Evolutionary conservation across 495 filamentous ascomycete species (phyloP), one percentile per base, ranked within the genome.

Genomic region (Penicillium longicatenatum): DNA sequence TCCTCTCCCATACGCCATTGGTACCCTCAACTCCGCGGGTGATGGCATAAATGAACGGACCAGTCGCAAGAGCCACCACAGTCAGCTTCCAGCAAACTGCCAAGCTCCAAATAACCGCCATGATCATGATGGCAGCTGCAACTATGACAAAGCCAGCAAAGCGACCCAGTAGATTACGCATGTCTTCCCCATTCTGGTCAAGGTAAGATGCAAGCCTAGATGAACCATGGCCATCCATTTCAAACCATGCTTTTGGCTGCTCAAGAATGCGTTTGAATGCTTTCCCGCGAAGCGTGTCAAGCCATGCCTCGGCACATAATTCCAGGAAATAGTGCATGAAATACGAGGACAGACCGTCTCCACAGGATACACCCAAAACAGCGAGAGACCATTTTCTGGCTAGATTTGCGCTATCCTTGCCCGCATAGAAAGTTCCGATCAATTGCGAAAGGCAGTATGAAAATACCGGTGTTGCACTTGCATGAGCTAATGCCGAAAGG

Each of bases 181-280:
- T 93, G 64, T 96, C 90, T 70, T 98, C 94, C 2, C 86, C 90
- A 63, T 93, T 88, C 48, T 90, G 82, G 62, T 94, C 90, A 4
- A 97, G 81, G 50, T 83, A 89, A 52, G 89, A 83, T 0, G 76
- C 82, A 16, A 98, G 79, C 30, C 79, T 73, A 6, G 76, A 71
- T 2, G 89, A 72, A 0, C 76, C 81, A 71, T 97, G 90, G 39
- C 75, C 77, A 3, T 87, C 78, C 22, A 82, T 75, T 57, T 92
- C 89, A 62, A 97, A 97, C 89, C 91, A 98, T n/a, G 80, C 69
- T 59, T 82, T 84, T 12, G 92, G 91, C 69, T 98, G 94, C 37
- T 82, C 79, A 9, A 98, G 75, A 16, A 97, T 82, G 3, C 84
- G 84, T 54, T 77, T 76, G 49, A 97, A 77, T 4, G 90, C 86